phyloP scores from a whole-genome alignment of 2,329 filamentous ascomycete species.

The Diplodia sapinea region DNA sequence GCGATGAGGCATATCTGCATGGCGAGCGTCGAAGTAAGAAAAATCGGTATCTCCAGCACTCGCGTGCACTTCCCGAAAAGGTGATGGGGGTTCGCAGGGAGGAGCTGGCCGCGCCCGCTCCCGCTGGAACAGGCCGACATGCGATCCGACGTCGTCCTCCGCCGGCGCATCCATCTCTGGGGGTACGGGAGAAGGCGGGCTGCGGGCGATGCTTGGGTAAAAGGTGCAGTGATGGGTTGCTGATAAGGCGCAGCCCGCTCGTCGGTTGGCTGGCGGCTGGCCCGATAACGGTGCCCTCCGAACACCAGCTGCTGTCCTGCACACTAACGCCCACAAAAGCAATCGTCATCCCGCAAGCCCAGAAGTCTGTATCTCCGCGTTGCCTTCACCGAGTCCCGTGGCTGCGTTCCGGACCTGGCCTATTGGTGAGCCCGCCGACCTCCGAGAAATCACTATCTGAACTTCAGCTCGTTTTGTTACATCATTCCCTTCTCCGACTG shows the following conservation, averaged over 20 bases:
- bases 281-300: conserved; percentile 27
- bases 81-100: background rate
- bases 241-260: conserved; percentile 12
- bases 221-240: conserved; percentile 27
- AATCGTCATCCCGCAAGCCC: conserved; percentile 20
- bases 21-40: background rate
- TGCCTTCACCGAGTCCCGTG: background rate
- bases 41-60: conserved; percentile 17
- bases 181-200: conserved; percentile 18
- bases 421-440: conserved; percentile 4
- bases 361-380: background rate
- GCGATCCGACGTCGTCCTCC: conserved; percentile 24
- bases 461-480: background rate
- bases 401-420: conserved; percentile 2
- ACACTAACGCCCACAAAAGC: conserved; percentile 7
- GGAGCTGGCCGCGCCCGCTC: conserved; percentile 11
- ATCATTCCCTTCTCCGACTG: background rate
- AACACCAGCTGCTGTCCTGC: background rate
- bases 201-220: conserved; percentile 21
- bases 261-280: conserved; percentile 17
- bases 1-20: background rate
- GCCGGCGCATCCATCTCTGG: conserved; percentile 4
- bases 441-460: background rate
- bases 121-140: conserved; percentile 23
- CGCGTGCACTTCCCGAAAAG: conserved; percentile 23